Base-by-base conservation (phyloP, 202 grass and related monocot species). In the Panicum virgatum region DNA sequence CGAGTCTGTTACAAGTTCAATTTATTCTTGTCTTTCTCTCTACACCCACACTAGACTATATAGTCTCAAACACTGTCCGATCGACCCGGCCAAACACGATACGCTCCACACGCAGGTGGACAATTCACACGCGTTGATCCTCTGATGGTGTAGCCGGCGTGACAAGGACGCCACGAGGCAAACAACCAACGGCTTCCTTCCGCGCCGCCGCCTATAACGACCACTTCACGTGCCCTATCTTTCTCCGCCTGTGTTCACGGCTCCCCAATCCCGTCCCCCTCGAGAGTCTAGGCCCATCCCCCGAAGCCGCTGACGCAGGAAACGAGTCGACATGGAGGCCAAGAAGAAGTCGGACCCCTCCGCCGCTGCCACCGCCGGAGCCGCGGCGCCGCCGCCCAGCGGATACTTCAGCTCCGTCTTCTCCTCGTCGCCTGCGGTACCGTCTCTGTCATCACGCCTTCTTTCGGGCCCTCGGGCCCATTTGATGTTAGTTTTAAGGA, bases 341-440 rank as follows among this genome's bases (percentile, higher is more conserved):
- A 90, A 85, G 71, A 93, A 90, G 72, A 69, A 86, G 62, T 81
- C 77, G 54, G 43, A 32, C 34, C 46, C 74, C 48, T 15, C 82
- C 78, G 20, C 53, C 10, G 11, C 76, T 34, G 57, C 83, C 15
- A 77, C 12, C 4, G 76, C 76, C 78, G 78, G 52, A 46, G 51
- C 65, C 66, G 66, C 85, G 47, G 9, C 83, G 39, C 9, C 79
- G 12, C 0, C 80, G 52, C 46, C 76, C 8, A 62, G 44, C 71
- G 86, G 87, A 0, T 98, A 93, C 80, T 98, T 98, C 70, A 95
- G 75, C 82, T n/a, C 87, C 77, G 80, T 86, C 13, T 84, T 94
- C 77, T 53, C 96, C 73, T 47, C 42, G 59, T 40, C 88, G 25
- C 73, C 79, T 37, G 40, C 75, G 89, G 92, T 89, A 85, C 53